These are phyloP conservation scores for Coemansia sp. DNA, from an alignment of 192 early-diverging fungal genomes.

Conservation along the genomic window DNA sequence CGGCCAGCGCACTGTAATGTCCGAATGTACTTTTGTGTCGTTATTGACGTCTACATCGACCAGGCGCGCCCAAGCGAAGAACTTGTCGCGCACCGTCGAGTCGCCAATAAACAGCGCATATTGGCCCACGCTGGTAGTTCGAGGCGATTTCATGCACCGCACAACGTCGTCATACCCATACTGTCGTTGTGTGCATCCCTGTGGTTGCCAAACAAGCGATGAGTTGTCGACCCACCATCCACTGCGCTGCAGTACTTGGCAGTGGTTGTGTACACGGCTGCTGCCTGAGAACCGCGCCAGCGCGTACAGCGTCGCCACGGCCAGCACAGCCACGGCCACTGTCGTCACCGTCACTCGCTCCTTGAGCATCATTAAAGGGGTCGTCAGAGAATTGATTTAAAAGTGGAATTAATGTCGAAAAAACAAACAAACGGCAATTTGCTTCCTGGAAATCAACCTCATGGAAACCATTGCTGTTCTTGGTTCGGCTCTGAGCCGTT, in stretches of 20 bases:
- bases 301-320: conserved; percentile 10
- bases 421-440: too few species aligned
- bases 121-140: too few species aligned
- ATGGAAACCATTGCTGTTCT: too few species aligned
- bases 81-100: conserved; percentile 63
- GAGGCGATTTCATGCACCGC: conserved; percentile 3
- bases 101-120: conserved; percentile 66
- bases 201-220: conserved; percentile 58
- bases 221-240: conserved; percentile 56
- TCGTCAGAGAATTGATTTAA: too few species aligned
- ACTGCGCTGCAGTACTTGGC: conserved; percentile 16
- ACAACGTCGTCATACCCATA: conserved; percentile 51
- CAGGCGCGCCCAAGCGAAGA: conserved; percentile 54
- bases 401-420: too few species aligned
- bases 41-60: conserved; percentile 35
- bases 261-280: conserved; percentile 30
- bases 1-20: conserved; percentile 43
- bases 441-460: too few species aligned
- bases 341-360: conserved; percentile 8
- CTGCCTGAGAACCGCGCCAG: conserved; percentile 26
- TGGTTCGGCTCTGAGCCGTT: too few species aligned
- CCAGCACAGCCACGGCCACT: not conserved
- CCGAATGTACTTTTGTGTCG: conserved; percentile 23
- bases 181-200: conserved; percentile 58
- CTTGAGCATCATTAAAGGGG: not conserved